Base-by-base conservation (phyloP, 306 rosid species). In the Heteromeles arbutifolia region DNA sequence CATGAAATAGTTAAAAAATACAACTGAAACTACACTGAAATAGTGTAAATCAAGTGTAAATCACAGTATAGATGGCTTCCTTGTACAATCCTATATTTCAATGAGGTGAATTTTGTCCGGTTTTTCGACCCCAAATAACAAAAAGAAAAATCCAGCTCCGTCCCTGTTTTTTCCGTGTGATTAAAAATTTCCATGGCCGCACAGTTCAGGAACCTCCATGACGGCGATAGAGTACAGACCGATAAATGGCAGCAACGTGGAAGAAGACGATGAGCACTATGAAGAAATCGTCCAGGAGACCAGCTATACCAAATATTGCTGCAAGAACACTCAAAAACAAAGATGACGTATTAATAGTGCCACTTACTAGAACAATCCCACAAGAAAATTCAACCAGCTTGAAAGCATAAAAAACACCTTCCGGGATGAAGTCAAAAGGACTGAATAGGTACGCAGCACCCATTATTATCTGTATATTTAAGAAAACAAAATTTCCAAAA, bases 401-500 rank as follows among this genome's bases (percentile, higher is more conserved):
- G 25, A 69, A 26, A 15, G 24, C 70, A 32, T 7, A 66, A 22
- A 7, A 17, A 76, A 85, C 96, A 94, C 98, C 98, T 95, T 95
- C 98, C 1, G 98, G 98, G 82, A 95, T 90, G 79, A 95, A 61
- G 86, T 95, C 98, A 44, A 92, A 87, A 4, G 98, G 98, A 64
- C 97, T 95, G 79, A 95, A 1, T 69, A 90, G 26, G 77, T 95
- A 95, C 74, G 84, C 57, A 53, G 68, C 80, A 83, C 91, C 85
- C 28, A 83, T 72, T 63, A 86, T 52, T 90, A 79, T 85, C 98
- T 95, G 93, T 32, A 83, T 22, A 79, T 29, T 66, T 45, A 32
- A 19, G 14, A 56, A 57, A 39, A 32, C 5, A 57, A 34, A 54
- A 37, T 4, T 8, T 3, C 28, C 10, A 15, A 11, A 29, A 37